Conservation (phyloP, 257 asterid genomes). For the Ilex asprella region DNA sequence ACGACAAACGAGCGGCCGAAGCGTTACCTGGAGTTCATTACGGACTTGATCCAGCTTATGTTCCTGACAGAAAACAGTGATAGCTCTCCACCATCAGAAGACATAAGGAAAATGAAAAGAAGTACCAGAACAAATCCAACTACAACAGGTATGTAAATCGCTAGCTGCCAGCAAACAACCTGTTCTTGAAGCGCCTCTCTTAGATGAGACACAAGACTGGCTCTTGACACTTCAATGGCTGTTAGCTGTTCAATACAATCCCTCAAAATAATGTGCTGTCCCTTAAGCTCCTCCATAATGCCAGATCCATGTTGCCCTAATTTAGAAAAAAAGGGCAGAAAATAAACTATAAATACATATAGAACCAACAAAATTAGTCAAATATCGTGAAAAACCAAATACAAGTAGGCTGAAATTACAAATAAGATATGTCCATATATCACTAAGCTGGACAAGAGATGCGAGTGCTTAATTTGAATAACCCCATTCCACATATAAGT, state of each 20-base stretch:
- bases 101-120: conserved; percentile 2
- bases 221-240: conserved; percentile 59
- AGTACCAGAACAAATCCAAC: background rate
- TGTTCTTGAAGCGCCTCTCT: conserved; percentile 81
- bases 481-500: too few relatives aligned
- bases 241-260: conserved; percentile 67
- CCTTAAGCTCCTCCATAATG: conserved; percentile 61
- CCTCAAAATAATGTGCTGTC: conserved; percentile 54
- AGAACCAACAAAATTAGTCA: background rate
- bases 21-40: conserved; percentile 68
- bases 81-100: conserved; percentile 13
- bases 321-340: background rate
- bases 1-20: background rate
- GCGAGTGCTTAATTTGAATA: too few relatives aligned
- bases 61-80: conserved; percentile 37
- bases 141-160: background rate
- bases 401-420: background rate
- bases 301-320: conserved; percentile 34
- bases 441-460: background rate
- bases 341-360: conserved; percentile 1
- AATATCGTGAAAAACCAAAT: background rate
- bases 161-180: conserved; percentile 32
- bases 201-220: conserved; percentile 60
- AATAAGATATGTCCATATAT: background rate
- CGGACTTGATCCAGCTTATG: conserved; percentile 75